Percentiles rank a stretch among this genome's conserved stretches.
Evolutionary conservation across 345 rosid species (phyloP).

Genomic region (Salix koriyanagi): DNA sequence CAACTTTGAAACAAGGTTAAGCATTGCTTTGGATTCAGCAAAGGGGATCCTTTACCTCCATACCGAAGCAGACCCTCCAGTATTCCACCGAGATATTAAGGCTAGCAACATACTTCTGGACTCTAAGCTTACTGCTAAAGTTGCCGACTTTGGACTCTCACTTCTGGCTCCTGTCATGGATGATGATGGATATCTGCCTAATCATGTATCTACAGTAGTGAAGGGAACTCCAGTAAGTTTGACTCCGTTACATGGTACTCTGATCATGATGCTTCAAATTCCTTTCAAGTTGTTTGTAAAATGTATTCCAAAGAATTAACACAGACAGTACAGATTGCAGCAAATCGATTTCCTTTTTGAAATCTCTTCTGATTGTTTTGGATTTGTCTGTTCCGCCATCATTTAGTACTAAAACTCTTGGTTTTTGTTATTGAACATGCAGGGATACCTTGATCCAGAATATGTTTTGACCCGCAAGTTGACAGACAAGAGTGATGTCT

Average conservation of each 20-base stretch:
- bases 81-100: conserved; percentile 66
- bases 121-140: conserved; percentile 60
- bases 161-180: conserved; percentile 67
- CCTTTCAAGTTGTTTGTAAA: too few relatives aligned
- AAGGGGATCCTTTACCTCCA: conserved; percentile 82
- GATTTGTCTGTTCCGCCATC: background rate
- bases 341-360: too few relatives aligned
- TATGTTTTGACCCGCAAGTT: conserved; percentile 78
- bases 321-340: too few relatives aligned
- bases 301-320: too few relatives aligned
- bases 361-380: background rate
- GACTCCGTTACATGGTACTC: background rate
- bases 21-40: conserved; percentile 66
- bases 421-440: conserved; percentile 14
- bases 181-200: conserved; percentile 59
- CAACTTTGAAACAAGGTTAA: conserved; percentile 55
- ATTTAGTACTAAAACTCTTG: background rate
- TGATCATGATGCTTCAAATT: too few relatives aligned
- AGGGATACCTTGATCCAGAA: conserved; percentile 94
- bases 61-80: conserved; percentile 79
- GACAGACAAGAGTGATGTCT: conserved; percentile 92
- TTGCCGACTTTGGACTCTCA: conserved; percentile 85
- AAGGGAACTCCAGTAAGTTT: conserved; percentile 69
- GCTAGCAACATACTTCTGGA: conserved; percentile 73
- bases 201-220: conserved; percentile 61